Evolutionary conservation across 805 yeast genomes (phyloP).

Genomic region (Cyberlindnera nakhonratchasimensis): DNA sequence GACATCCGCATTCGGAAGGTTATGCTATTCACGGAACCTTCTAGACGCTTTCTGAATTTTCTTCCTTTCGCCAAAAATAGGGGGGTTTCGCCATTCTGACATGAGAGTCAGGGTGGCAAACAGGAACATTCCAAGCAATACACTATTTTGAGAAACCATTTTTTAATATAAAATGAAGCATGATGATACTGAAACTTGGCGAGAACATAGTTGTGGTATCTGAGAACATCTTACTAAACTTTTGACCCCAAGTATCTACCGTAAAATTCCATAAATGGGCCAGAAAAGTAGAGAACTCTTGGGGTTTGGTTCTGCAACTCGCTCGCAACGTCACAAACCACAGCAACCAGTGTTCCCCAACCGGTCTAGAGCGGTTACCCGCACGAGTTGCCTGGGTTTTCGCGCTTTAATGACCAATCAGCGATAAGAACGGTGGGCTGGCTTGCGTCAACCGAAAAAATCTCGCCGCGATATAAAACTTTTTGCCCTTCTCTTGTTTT

Average conservation of each 20-base stretch:
- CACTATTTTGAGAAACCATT: neutral
- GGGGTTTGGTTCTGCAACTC: neutral
- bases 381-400: conserved; percentile 9
- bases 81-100: neutral
- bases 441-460: conserved; percentile 2
- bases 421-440: neutral
- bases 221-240: neutral
- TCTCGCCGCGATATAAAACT: conserved; percentile 10
- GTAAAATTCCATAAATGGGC: neutral
- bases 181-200: neutral
- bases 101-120: neutral
- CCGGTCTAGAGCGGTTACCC: conserved; percentile 12
- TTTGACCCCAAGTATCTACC: neutral
- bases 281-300: neutral
- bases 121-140: neutral
- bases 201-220: too few species aligned
- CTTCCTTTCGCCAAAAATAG: neutral
- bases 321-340: conserved; percentile 4
- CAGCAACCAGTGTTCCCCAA: conserved; percentile 10
- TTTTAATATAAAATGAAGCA: neutral
- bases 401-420: conserved; percentile 10
- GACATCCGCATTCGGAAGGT: too few species aligned
- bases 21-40: too few species aligned
- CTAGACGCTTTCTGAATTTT: too few species aligned
- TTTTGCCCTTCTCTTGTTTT: conserved; percentile 4